A percentile compares a stretch with the other conserved stretches of the same genome.
These are phyloP conservation scores for Pythium sp. DNA, from an alignment of 352 stramenopile species.

Conservation along the genomic window DNA sequence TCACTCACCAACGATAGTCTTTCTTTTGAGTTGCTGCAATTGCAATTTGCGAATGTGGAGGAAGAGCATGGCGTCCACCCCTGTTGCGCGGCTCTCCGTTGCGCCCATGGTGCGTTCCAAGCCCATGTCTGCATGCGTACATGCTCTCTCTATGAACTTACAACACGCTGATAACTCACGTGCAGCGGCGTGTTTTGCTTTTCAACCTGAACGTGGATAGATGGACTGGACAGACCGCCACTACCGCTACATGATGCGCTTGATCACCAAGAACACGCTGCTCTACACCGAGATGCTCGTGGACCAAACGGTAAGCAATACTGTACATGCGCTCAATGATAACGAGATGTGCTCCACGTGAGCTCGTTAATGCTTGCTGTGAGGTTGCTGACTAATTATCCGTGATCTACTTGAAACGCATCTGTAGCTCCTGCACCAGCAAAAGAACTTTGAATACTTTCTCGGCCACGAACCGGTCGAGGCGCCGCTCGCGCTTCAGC, in stretches of 20 bases:
- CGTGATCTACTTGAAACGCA: not conserved
- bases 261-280: conserved; percentile 91
- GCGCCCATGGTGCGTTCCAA: conserved; percentile 15
- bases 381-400: not conserved
- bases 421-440: conserved; percentile 72
- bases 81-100: conserved; percentile 17
- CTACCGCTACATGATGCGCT: conserved; percentile 92
- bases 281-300: conserved; percentile 99
- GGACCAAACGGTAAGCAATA: conserved; percentile 87
- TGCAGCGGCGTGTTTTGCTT: not conserved
- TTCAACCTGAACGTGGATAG: conserved; percentile 27
- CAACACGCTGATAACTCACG: not conserved
- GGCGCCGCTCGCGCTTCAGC: conserved; percentile 91
- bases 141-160: not conserved
- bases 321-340: not conserved
- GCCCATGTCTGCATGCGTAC: not conserved
- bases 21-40: not conserved
- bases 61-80: conserved; percentile 8
- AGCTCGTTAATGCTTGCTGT: not conserved
- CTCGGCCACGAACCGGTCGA: conserved; percentile 82
- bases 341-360: not conserved
- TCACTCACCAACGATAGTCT: not conserved
- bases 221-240: conserved; percentile 98
- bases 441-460: conserved; percentile 88
- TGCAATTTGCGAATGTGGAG: conserved; percentile 6